Conservation (phyloP, 108 stramenopile genomes). For the Stephanodiscus triporus region DNA sequence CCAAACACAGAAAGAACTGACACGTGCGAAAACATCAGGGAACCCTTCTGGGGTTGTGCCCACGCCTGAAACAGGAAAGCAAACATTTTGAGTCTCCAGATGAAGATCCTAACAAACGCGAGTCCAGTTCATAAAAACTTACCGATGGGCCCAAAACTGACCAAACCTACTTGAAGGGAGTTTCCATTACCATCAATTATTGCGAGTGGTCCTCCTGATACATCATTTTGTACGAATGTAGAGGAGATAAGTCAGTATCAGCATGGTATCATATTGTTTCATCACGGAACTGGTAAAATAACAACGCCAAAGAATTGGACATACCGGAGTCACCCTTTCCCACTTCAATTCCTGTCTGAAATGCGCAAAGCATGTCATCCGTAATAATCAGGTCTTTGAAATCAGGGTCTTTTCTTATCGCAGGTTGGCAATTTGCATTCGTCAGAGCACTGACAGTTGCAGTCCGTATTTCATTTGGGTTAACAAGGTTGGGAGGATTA, state of each 20-base stretch:
- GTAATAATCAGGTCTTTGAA: too few species aligned
- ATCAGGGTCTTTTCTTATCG: neutral
- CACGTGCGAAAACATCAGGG: neutral
- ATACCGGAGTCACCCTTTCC: neutral
- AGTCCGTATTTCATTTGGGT: neutral
- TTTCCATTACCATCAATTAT: neutral
- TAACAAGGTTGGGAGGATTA: neutral
- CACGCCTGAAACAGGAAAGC: neutral
- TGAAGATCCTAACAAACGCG: neutral
- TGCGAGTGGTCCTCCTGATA: slow-evolving; percentile 2
- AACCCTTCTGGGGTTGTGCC: neutral
- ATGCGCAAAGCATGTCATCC: neutral
- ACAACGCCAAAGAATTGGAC: neutral
- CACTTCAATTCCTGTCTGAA: neutral
- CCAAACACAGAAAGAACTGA: neutral
- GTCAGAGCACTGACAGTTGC: neutral
- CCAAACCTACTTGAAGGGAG: neutral
- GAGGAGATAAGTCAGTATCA: neutral
- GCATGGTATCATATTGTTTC: neutral
- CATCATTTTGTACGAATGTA: neutral
- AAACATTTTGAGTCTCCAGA: neutral
- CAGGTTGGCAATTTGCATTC: neutral
- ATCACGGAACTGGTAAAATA: neutral
- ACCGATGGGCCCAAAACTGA: neutral
- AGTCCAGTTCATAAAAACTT: neutral